A percentile compares a stretch with the other conserved stretches of the same genome.
phyloP scores from a whole-genome alignment of 805 yeast genomes.

The Nakazawaea pomicola region DNA sequence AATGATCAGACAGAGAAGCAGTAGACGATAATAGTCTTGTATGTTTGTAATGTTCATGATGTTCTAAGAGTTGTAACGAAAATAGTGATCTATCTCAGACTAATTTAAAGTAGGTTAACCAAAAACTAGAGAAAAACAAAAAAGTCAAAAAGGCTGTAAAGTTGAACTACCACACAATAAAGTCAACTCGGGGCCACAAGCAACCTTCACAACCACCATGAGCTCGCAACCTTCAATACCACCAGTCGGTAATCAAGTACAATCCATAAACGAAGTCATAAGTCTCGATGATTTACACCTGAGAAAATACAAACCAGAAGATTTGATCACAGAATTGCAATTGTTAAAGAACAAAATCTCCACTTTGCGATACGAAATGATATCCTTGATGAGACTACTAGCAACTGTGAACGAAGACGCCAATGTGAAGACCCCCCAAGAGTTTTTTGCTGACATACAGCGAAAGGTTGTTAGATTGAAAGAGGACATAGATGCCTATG shows the following conservation, averaged over 20 bases:
- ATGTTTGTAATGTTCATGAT: too few relatives aligned
- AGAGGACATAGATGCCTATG: constrained; percentile 35
- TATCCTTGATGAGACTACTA: constrained; percentile 27
- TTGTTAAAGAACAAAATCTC: constrained; percentile 25
- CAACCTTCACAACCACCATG: too few relatives aligned
- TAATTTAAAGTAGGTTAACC: too few relatives aligned
- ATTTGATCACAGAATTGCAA: constrained; percentile 31
- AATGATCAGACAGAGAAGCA: too few relatives aligned
- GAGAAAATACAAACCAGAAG: constrained; percentile 30
- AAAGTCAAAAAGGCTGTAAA: not conserved
- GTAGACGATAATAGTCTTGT: too few relatives aligned
- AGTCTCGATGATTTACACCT: constrained; percentile 35
- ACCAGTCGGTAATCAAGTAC: constrained; percentile 6
- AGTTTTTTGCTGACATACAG: constrained; percentile 31
- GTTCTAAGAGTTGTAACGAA: too few relatives aligned
- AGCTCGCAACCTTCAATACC: not conserved
- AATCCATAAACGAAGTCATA: constrained; percentile 18
- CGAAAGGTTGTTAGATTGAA: constrained; percentile 31
- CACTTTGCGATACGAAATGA: constrained; percentile 34
- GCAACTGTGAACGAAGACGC: constrained; percentile 39
- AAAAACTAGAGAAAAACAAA: not conserved
- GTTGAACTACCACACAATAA: too few relatives aligned
- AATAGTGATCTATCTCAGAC: too few relatives aligned
- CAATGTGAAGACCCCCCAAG: constrained; percentile 37
- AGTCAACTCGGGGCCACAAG: too few relatives aligned